Percentiles rank a stretch among this genome's conserved stretches.
Evolutionary conservation across 148 eudicot genomes (phyloP).

Genomic region (Persicaria maculosa): DNA sequence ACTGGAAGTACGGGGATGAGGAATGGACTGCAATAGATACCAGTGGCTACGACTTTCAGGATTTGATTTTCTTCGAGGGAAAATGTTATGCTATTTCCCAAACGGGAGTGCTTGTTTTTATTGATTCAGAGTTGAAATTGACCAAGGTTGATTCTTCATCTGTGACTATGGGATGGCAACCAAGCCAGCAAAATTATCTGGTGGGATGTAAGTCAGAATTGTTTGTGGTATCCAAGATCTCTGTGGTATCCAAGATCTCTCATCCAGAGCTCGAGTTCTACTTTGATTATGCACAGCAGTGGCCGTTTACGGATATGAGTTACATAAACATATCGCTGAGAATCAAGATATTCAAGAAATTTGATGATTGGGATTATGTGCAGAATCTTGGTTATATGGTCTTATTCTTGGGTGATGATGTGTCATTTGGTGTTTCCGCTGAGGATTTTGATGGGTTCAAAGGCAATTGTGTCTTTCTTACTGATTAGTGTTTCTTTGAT

Average conservation of each 20-base stretch:
- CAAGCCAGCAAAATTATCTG: not conserved
- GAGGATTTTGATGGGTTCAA: constrained; percentile 14
- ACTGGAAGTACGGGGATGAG: constrained; percentile 10
- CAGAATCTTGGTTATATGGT: not conserved
- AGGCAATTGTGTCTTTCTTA: constrained; percentile 14
- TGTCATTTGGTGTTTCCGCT: constrained; percentile 10
- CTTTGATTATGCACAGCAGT: not conserved
- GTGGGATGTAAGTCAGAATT: constrained; percentile 6
- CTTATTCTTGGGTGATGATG: constrained; percentile 22
- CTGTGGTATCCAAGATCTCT: too few relatives aligned
- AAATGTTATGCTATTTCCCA: constrained; percentile 13
- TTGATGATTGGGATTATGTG: constrained; percentile 9
- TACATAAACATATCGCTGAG: not conserved
- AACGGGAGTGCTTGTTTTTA: constrained; percentile 2
- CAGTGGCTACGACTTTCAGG: not conserved
- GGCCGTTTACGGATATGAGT: not conserved
- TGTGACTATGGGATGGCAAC: not conserved
- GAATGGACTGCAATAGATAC: constrained; percentile 6
- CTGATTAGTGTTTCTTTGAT: constrained; percentile 13
- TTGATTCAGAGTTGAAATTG: constrained; percentile 9
- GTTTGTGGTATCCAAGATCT: constrained; percentile 8
- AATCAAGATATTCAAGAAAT: not conserved
- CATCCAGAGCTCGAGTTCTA: constrained; percentile 1
- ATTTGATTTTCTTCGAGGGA: not conserved
- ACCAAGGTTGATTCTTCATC: not conserved